These are phyloP conservation scores for Sugiyamaella castrensis DNA, from an alignment of 1,139 yeast genomes.

Conservation along the genomic window DNA sequence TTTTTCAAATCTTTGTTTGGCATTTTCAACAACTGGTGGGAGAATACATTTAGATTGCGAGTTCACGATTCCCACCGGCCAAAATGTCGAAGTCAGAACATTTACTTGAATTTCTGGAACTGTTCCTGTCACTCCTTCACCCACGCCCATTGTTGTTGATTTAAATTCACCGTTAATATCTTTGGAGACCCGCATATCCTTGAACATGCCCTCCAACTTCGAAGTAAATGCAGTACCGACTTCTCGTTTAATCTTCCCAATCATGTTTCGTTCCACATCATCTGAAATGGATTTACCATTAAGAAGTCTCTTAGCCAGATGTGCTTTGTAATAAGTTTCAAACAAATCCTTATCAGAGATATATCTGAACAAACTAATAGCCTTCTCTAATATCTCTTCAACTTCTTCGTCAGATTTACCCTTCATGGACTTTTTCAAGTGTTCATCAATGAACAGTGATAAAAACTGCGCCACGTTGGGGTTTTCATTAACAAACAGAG, in stretches of 20 bases:
- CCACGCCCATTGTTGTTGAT: conserved; percentile 21
- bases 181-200: conserved; percentile 66
- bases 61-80: conserved; percentile 59
- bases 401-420: conserved; percentile 50
- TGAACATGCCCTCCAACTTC: conserved; percentile 84
- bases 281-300: conserved; percentile 50
- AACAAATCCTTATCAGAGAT: conserved; percentile 84
- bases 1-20: conserved; percentile 44
- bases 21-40: conserved; percentile 46
- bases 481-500: conserved; percentile 58
- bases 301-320: conserved; percentile 77
- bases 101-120: conserved; percentile 46
- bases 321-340: conserved; percentile 82
- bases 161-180: conserved; percentile 40
- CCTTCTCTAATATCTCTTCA: conserved; percentile 53
- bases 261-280: conserved; percentile 69
- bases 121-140: conserved; percentile 17
- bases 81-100: conserved; percentile 54
- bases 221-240: conserved; percentile 78
- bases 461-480: conserved; percentile 66
- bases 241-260: conserved; percentile 70
- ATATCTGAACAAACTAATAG: conserved; percentile 62
- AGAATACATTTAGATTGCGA: conserved; percentile 55
- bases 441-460: conserved; percentile 72
- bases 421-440: conserved; percentile 59